A percentile compares a stretch with the other conserved stretches of the same genome.
phyloP scores from a whole-genome alignment of 768 basidiomycete genomes.

The Naematelia encephala region DNA sequence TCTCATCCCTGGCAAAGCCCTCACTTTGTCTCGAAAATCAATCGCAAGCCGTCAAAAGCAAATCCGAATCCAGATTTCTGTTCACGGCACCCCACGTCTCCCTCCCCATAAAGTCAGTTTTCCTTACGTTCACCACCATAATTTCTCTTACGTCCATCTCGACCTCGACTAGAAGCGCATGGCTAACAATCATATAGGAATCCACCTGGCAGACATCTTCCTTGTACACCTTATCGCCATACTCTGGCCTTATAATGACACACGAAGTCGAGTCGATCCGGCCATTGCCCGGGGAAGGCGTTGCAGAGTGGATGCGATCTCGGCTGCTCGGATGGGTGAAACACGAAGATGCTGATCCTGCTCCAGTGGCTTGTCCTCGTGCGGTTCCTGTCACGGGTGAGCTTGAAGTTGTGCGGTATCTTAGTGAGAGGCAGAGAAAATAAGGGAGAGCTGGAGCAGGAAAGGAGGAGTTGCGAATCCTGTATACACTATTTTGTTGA shows the following conservation, averaged over 20 bases:
- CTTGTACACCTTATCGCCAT: slow-evolving; percentile 47
- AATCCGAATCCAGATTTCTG: slow-evolving; percentile 35
- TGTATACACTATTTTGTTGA: too few relatives aligned
- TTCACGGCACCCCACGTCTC: slow-evolving; percentile 35
- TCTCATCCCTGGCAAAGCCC: not conserved
- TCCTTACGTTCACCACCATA: not conserved
- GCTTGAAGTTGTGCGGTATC: not conserved
- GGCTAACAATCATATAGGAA: slow-evolving; percentile 26
- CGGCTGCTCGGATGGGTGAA: slow-evolving; percentile 37
- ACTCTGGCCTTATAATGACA: slow-evolving; percentile 41
- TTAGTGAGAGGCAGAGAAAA: not conserved
- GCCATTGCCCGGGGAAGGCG: slow-evolving; percentile 49
- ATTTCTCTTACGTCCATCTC: too few relatives aligned
- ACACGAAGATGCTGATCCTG: not conserved
- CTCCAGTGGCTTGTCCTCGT: not conserved
- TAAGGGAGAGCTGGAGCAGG: not conserved
- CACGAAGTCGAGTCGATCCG: slow-evolving; percentile 50
- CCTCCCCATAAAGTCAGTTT: slow-evolving; percentile 38
- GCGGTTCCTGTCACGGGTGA: not conserved
- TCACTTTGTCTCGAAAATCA: slow-evolving; percentile 14
- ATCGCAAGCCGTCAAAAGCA: slow-evolving; percentile 37
- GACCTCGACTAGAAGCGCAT: not conserved
- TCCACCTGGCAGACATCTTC: slow-evolving; percentile 49
- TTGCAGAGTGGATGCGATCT: slow-evolving; percentile 44
- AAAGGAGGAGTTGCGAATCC: not conserved